phyloP scores from a whole-genome alignment of 2,329 filamentous ascomycete genomes.

The Neonectria hederae region DNA sequence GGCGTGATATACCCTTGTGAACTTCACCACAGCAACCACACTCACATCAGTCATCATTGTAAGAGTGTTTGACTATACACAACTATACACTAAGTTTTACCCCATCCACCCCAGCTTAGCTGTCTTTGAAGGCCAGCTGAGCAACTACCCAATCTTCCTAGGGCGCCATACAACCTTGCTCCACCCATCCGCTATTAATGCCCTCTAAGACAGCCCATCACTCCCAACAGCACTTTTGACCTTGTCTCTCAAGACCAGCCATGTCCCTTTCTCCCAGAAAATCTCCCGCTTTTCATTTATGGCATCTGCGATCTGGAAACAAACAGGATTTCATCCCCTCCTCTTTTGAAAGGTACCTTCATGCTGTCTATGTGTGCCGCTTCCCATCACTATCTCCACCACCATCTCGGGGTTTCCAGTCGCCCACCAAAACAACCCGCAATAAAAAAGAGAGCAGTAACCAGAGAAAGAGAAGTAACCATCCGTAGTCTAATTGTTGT shows the following conservation, averaged over 20 bases:
- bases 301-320: constrained; percentile 12
- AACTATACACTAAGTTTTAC: constrained; percentile 18
- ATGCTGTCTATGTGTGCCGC: constrained; percentile 27
- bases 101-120: not conserved
- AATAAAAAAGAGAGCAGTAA: constrained; percentile 35
- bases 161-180: not conserved
- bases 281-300: constrained; percentile 4
- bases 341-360: constrained; percentile 20
- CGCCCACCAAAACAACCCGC: constrained; percentile 20
- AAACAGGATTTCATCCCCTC: constrained; percentile 15
- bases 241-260: not conserved
- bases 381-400: constrained; percentile 17
- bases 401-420: constrained; percentile 28
- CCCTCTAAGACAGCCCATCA: not conserved
- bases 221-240: not conserved
- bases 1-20: not conserved
- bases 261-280: not conserved
- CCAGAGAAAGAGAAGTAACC: constrained; percentile 41
- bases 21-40: not conserved
- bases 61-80: not conserved
- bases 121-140: not conserved
- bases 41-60: not conserved
- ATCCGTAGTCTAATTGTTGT: constrained; percentile 46
- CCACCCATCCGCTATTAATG: not conserved
- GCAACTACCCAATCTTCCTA: not conserved